Percentiles rank a stretch among this genome's conserved stretches.
Conservation (phyloP, 2,329 filamentous ascomycete species). For the Tolypocladium tropicale region DNA sequence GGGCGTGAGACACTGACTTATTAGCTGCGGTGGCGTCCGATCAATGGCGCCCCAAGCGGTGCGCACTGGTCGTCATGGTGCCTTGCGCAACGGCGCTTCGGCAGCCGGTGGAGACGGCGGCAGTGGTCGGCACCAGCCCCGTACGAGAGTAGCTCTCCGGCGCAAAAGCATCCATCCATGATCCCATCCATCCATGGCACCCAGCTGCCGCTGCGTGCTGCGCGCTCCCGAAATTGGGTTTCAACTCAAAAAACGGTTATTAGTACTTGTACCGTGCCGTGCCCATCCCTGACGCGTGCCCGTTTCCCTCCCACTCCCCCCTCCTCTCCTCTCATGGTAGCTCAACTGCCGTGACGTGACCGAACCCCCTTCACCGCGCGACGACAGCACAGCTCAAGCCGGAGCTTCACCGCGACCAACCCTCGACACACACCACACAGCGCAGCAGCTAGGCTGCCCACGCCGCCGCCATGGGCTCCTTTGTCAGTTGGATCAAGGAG, state of each 20-base stretch:
- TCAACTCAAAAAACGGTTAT: neutral
- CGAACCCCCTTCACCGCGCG: neutral
- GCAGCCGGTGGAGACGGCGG: no score
- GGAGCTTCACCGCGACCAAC: neutral
- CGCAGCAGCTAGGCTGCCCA: slow-evolving; percentile 1
- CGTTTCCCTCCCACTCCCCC: neutral
- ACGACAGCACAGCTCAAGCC: neutral
- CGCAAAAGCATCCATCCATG: no score
- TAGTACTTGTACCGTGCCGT: neutral
- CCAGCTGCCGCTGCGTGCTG: no score
- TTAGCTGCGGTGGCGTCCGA: slow-evolving; percentile 5
- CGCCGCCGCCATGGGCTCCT: slow-evolving; percentile 22
- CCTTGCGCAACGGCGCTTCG: neutral
- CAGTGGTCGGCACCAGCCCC: no score
- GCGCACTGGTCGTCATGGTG: neutral
- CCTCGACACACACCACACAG: neutral
- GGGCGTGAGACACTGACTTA: slow-evolving; percentile 19
- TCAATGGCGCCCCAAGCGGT: neutral
- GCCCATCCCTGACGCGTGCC: neutral
- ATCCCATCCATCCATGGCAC: no score
- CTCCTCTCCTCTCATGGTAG: neutral
- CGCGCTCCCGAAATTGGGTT: neutral
- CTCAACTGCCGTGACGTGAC: no score
- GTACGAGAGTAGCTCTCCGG: no score
- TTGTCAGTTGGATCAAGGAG: slow-evolving; percentile 27